A percentile compares a stretch with the other conserved stretches of the same genome.
Evolutionary conservation across 2,329 filamentous ascomycete genomes (phyloP).

Genomic region (Trichoderma sp.): DNA sequence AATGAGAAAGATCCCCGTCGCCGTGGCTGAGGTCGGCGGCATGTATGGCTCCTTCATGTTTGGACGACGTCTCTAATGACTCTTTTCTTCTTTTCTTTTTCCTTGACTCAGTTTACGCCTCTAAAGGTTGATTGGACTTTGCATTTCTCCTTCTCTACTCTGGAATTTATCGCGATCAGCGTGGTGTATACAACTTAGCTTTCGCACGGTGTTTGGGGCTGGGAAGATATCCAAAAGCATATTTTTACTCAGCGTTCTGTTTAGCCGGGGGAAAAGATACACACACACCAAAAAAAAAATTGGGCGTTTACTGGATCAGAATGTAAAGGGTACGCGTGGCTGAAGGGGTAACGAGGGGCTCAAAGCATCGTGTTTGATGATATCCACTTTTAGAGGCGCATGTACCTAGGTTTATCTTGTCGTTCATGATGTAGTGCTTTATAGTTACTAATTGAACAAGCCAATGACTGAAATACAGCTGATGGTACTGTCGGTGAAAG

Average conservation of each 20-base stretch:
- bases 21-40: conserved; percentile 84
- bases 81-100: not conserved
- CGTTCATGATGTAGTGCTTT: not conserved
- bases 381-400: conserved; percentile 15
- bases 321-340: not conserved
- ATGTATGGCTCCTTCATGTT: conserved; percentile 79
- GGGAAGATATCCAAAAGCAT: conserved; percentile 19
- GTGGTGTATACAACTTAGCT: conserved; percentile 1
- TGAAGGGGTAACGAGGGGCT: not conserved
- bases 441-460: not conserved
- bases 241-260: conserved; percentile 12
- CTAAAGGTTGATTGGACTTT: not conserved
- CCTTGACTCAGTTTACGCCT: not conserved
- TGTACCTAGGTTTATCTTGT: not conserved
- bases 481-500: not conserved
- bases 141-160: not conserved
- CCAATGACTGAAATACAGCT: not conserved
- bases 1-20: conserved; percentile 88
- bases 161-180: not conserved
- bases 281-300: conserved; percentile 14
- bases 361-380: conserved; percentile 17
- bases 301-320: not conserved
- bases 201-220: conserved; percentile 20
- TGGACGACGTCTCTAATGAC: conserved; percentile 50
- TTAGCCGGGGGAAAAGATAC: not conserved